Evolutionary conservation across 176 grass and related monocot species (phyloP).

Genomic region (Eragrostis curvula): DNA sequence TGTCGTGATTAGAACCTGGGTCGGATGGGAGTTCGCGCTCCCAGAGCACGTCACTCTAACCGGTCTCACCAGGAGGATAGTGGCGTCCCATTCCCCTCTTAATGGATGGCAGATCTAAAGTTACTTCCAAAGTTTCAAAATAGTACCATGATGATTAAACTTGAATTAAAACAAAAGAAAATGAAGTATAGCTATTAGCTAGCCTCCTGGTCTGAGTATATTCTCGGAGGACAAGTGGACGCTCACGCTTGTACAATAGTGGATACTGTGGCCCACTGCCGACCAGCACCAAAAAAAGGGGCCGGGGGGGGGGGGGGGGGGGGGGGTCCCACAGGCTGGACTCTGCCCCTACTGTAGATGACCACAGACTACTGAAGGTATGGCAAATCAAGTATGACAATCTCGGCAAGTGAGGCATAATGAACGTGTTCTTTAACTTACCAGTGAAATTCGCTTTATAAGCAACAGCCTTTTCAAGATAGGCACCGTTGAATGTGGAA

Average conservation of each 20-base stretch:
- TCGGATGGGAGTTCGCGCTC: too few species aligned
- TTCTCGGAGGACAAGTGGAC: neutral
- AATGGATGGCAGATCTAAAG: neutral
- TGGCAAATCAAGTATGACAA: constrained; percentile 5
- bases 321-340: too few species aligned
- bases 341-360: neutral
- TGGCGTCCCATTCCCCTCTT: neutral
- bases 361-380: constrained; percentile 12
- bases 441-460: constrained; percentile 93
- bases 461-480: constrained; percentile 98
- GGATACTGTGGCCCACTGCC: neutral
- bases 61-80: too few species aligned
- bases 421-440: constrained; percentile 31
- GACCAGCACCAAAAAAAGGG: too few species aligned
- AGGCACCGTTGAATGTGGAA: constrained; percentile 97
- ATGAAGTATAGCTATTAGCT: neutral
- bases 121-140: neutral
- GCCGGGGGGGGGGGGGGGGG: too few species aligned
- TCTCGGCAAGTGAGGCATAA: neutral
- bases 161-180: constrained; percentile 28
- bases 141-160: constrained; percentile 3
- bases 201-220: constrained; percentile 19
- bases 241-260: neutral
- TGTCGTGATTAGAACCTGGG: too few species aligned
- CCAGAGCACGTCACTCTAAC: too few species aligned